A percentile compares a stretch with the other conserved stretches of the same genome.
Conservation (phyloP, 2,329 filamentous ascomycete species). For the Bipolaris gigantea region DNA sequence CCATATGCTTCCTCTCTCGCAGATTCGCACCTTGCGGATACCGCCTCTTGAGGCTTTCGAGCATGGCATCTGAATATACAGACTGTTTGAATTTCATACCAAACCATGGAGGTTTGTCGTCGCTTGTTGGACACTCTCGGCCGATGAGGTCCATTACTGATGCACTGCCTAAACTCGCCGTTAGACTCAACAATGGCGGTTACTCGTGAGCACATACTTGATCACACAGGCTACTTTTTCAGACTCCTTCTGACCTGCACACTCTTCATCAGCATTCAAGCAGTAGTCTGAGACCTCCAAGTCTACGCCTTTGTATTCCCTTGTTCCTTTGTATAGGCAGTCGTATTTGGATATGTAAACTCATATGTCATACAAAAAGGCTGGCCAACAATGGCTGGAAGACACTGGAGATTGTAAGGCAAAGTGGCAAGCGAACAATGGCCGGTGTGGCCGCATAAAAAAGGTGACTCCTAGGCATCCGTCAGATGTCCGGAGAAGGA, state of each 20-base stretch:
- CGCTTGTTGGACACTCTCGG: conserved; percentile 22
- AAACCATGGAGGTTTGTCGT: conserved; percentile 30
- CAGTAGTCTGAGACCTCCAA: background rate
- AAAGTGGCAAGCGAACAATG: background rate
- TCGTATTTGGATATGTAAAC: background rate
- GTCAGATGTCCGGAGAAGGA: background rate
- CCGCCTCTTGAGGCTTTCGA: conserved; percentile 22
- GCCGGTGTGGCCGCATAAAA: background rate
- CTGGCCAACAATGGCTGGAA: background rate
- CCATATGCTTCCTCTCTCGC: conserved; percentile 32
- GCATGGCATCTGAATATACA: conserved; percentile 30
- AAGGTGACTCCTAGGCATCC: background rate
- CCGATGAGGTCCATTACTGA: conserved; percentile 18
- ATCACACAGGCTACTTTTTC: background rate
- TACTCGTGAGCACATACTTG: background rate
- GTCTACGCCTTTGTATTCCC: background rate
- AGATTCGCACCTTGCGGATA: conserved; percentile 26
- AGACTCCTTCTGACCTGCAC: background rate
- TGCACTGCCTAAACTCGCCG: background rate
- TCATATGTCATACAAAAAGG: background rate
- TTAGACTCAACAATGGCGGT: background rate
- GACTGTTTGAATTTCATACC: conserved; percentile 27
- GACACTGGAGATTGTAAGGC: background rate
- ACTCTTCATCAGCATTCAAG: background rate
- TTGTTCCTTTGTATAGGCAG: background rate